Percentiles rank a stretch among this genome's conserved stretches.
phyloP scores from a whole-genome alignment of 1,139 yeast species.

The Entelexis paramagnoliae region DNA sequence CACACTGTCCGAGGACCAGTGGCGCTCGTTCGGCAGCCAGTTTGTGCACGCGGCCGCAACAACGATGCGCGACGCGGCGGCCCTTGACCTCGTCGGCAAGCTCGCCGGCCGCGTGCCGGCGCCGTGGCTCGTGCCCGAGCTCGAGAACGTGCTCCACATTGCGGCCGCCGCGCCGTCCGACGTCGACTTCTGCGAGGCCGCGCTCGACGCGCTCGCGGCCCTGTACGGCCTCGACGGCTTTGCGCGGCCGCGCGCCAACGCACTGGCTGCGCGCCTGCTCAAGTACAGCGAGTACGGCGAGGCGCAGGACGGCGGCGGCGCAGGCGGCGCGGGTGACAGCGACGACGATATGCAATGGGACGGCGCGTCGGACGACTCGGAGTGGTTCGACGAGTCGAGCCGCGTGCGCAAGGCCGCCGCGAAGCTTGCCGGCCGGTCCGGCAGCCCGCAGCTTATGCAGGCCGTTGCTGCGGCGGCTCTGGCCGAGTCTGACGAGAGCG shows the following conservation, averaged over 20 bases:
- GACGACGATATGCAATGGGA: constrained; percentile 32
- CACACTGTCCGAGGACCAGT: not conserved
- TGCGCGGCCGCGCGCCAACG: not conserved
- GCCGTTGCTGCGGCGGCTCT: not conserved
- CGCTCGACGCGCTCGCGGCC: constrained; percentile 28
- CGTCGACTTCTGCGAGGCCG: constrained; percentile 31
- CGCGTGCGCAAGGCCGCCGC: constrained; percentile 52
- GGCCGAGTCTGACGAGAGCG: constrained; percentile 7
- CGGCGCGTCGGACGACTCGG: constrained; percentile 40
- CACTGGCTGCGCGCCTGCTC: constrained; percentile 22
- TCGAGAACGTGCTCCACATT: not conserved
- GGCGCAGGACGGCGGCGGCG: constrained; percentile 34
- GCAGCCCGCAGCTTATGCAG: not conserved
- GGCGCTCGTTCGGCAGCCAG: not conserved
- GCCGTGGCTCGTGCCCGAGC: constrained; percentile 2
- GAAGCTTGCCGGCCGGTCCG: constrained; percentile 34
- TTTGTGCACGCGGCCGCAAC: not conserved
- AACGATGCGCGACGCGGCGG: not conserved
- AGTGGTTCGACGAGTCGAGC: constrained; percentile 48
- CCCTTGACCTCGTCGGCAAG: constrained; percentile 1
- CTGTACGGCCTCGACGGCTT: constrained; percentile 4
- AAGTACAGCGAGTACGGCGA: constrained; percentile 47
- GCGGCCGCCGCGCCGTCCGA: constrained; percentile 18
- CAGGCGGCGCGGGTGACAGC: constrained; percentile 34
- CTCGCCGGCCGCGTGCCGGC: not conserved